Base-by-base conservation (phyloP, 2,329 filamentous ascomycete genomes). In the Fusarium tanahbumbuense region DNA sequence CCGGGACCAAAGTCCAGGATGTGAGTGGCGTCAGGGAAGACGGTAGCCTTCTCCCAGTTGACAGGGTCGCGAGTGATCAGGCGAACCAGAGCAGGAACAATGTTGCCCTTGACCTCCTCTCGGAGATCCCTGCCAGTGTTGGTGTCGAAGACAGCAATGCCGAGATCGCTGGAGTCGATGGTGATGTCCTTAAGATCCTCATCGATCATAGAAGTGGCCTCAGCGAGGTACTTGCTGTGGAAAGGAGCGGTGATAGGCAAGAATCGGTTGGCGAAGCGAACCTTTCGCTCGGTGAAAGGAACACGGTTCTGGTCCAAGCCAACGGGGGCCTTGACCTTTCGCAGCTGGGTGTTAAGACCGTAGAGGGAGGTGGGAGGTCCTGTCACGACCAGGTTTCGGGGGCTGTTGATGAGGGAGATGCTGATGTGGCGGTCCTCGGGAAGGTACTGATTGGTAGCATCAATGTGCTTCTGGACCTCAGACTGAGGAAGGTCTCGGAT, bases 311-410 rank as follows among this genome's bases (percentile, higher is more conserved):
- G 97, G 78, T 99, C 96, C 41, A 99, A 86, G 45, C 97, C 96
- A n/a, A 96, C 98, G 7, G 96, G 92, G 3, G 96, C 95, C 86
- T 98, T 99, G 79, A 97, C 93, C 83, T 98, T 99, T 76, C 97
- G 92, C 57, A 99, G 85, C 78, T 97, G 94, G 49, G 97, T 85
- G 80, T 99, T 99, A 42, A 99, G 87, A 87, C 96, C 97, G 78
- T 98, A 98, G 13, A 99, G 86, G 3, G 97, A 98, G 72, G 97
- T 94, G 4, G 97, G 96, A 58, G 96, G 96, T 56, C 96, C 96
- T 44, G 96, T 97, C 16, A 99, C 94, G 50, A 99, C 97, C 77
- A 98, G 91, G 81, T 98, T 99, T 63, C 96, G 91, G 16, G 95
- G 94, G 82, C 95, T 98, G 86, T 99, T 99, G 79, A 98, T 89